Evolutionary conservation across 345 rosid species (phyloP).

Genomic region (Geranium rotundifolium): DNA sequence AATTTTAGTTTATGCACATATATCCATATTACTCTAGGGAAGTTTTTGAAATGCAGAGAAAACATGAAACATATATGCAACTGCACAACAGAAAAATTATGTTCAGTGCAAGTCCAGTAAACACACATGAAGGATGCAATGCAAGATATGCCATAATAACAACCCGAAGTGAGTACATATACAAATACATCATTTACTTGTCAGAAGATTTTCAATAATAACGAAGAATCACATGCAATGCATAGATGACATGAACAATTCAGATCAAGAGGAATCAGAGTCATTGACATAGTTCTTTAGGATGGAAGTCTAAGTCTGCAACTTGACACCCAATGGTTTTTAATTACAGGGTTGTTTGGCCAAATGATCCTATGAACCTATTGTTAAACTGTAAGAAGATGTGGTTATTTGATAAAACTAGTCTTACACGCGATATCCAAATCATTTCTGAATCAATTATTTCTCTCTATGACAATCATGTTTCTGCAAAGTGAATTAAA

Average conservation of each 20-base stretch:
- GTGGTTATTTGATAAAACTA: no score
- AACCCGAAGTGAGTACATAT: not conserved
- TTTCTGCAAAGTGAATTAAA: no score
- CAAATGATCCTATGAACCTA: no score
- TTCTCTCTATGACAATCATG: no score
- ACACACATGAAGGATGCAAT: no score
- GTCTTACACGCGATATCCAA: no score
- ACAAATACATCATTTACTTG: not conserved
- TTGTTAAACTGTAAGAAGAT: no score
- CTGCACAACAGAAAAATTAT: no score
- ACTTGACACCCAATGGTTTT: not conserved
- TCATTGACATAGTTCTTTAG: not conserved
- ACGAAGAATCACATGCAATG: not conserved
- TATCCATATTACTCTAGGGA: not conserved
- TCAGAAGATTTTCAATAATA: not conserved
- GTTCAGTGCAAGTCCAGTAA: no score
- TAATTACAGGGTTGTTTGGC: no score
- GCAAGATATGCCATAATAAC: not conserved
- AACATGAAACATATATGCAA: not conserved
- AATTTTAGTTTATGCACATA: not conserved
- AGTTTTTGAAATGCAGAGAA: not conserved
- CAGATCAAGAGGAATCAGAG: not conserved
- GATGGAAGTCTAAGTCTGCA: not conserved
- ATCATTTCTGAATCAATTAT: no score
- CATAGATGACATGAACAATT: not conserved